phyloP scores from a whole-genome alignment of 2,329 filamentous ascomycete species.

The Scleromitrula shiraiana region DNA sequence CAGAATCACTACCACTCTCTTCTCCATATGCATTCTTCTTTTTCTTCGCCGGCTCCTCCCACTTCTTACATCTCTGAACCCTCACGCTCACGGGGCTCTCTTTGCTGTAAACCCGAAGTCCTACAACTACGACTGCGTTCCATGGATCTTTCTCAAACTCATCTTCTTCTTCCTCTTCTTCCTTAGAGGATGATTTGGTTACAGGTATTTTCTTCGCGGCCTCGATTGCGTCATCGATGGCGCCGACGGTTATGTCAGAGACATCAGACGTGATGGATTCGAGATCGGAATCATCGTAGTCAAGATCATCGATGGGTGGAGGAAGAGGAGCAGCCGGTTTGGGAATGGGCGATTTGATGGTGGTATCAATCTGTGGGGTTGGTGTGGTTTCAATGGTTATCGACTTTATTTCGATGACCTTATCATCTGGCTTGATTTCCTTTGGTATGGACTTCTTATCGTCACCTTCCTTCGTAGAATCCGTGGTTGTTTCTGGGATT shows the following conservation, averaged over 20 bases:
- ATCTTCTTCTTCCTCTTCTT: slow-evolving; percentile 41
- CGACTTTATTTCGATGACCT: slow-evolving; percentile 1
- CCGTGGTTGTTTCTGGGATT: too few relatives aligned
- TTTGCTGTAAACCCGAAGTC: slow-evolving; percentile 52
- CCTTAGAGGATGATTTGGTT: slow-evolving; percentile 12
- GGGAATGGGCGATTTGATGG: background rate
- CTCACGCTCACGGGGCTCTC: slow-evolving; percentile 25
- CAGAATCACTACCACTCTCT: slow-evolving; percentile 36
- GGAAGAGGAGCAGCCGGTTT: background rate
- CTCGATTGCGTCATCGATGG: slow-evolving; percentile 15
- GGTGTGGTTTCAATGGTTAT: background rate
- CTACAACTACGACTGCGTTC: slow-evolving; percentile 56
- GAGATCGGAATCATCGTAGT: slow-evolving; percentile 9
- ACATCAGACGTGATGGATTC: slow-evolving; percentile 19
- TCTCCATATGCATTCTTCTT: slow-evolving; percentile 35
- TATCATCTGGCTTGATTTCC: background rate
- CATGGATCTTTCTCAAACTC: slow-evolving; percentile 50
- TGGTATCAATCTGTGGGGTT: background rate
- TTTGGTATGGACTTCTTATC: background rate
- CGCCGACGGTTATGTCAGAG: slow-evolving; percentile 15
- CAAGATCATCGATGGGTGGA: background rate
- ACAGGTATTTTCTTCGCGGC: slow-evolving; percentile 9
- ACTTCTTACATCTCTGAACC: slow-evolving; percentile 19
- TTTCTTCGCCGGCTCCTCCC: slow-evolving; percentile 17
- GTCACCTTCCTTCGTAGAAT: too few relatives aligned